Evolutionary conservation across 371 early-diverging fungal species (phyloP), one percentile per base, ranked within the genome.

Genomic region (Syncephalastrum monosporum): DNA sequence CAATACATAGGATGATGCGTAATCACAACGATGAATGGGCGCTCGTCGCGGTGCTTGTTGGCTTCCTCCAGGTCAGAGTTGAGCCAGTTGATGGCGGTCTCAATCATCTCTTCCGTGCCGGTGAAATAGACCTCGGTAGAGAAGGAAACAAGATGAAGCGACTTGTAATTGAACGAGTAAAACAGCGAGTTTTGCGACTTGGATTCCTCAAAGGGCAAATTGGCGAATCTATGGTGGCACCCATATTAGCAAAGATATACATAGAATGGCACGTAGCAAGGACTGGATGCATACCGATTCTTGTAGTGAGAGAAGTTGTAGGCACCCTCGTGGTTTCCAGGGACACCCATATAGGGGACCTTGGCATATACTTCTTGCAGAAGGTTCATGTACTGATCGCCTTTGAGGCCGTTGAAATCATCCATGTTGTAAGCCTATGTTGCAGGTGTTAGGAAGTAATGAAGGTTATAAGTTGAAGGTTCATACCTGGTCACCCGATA

Each of bases 261-360:
- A 21, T 21, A 21, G 2, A 50, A 12, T 23, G 6, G 50, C 6
- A 24, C 1, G 14, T 15, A 13, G 15, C 15, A 8, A n/a, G 6
- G n/a, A 47, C 56, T 13, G 8, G 33, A 16, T 46, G 8, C 43
- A 16, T 68, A 72, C 67, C 78, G 56, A 38, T 78, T 75, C 50
- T 72, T 72, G 41, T 72, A 78, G 43, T 78, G 75, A 8, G 69
- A 59, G 29, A 68, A 78, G 51, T 78, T 78, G 47, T 75, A 78
- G 16, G 65, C 64, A 44, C 58, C 54, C 53, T 78, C 78, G 42
- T 78, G 78, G 19, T 78, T 78, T 7, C 78, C 78, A 19, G 67
- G 67, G 5, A 64, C 63, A 38, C 78, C 78, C 61, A 78, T 42
- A 47, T 66, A 78, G 33, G 78, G 78, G 1, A 75, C 59, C 16